Evolutionary conservation across 2,329 filamentous ascomycete genomes (phyloP).

Genomic region (Plenodomus lindquistii): DNA sequence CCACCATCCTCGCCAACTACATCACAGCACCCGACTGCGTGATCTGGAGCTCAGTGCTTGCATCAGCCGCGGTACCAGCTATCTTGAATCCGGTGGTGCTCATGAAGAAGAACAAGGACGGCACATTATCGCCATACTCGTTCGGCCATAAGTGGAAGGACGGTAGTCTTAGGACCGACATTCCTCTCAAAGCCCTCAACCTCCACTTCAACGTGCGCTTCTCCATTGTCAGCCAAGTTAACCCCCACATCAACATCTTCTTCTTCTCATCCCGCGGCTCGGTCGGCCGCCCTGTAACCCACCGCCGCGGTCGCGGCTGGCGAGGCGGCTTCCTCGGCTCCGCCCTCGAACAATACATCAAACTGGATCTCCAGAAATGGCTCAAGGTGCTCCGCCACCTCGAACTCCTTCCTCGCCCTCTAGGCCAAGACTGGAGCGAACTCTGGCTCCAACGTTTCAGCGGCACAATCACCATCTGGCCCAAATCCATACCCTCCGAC

Average conservation of each 20-base stretch:
- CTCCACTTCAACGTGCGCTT: constrained; percentile 99
- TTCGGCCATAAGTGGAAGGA: constrained; percentile 99
- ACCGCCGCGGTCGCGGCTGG: constrained; percentile 92
- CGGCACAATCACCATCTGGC: constrained; percentile 96
- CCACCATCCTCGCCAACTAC: constrained; percentile 91
- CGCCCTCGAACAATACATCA: constrained; percentile 91
- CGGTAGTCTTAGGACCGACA: constrained; percentile 89
- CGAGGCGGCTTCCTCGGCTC: constrained; percentile 92
- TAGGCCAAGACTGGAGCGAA: constrained; percentile 96
- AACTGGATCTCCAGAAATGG: constrained; percentile 97
- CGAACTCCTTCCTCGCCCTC: constrained; percentile 83
- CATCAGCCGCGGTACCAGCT: constrained; percentile 92
- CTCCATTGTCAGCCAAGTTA: constrained; percentile 84
- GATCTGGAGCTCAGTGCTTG: constrained; percentile 95
- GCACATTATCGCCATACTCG: constrained; percentile 81
- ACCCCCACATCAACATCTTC: constrained; percentile 97
- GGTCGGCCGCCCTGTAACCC: constrained; percentile 90
- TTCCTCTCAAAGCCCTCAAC: constrained; percentile 91
- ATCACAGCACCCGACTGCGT: constrained; percentile 95
- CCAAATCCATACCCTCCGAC: constrained; percentile 76
- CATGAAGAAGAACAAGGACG: constrained; percentile 80
- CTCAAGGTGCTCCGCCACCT: constrained; percentile 91
- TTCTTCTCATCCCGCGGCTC: constrained; percentile 95
- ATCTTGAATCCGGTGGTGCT: constrained; percentile 95
- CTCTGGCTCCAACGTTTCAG: constrained; percentile 95